phyloP scores from a whole-genome alignment of 345 rosid genomes.

The Fremontodendron californicum region DNA sequence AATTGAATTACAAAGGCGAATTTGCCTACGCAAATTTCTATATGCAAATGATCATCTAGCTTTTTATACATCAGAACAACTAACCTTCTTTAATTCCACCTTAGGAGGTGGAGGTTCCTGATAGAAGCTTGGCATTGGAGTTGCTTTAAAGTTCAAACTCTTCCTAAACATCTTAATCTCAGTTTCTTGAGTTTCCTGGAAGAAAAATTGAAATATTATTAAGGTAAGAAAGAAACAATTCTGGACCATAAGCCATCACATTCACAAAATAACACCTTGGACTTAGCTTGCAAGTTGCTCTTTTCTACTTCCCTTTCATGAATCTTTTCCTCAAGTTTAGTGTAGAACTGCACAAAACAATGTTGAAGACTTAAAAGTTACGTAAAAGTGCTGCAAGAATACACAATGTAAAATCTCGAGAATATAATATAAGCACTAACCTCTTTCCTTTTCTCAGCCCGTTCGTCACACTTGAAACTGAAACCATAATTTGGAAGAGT shows the following conservation, averaged over 20 bases:
- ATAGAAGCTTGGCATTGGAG: conserved; percentile 97
- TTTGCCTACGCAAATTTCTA: background rate
- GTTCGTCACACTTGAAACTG: conserved; percentile 92
- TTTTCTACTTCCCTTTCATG: conserved; percentile 88
- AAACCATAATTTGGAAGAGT: conserved; percentile 95
- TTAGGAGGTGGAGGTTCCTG: conserved; percentile 92
- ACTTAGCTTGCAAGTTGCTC: conserved; percentile 77
- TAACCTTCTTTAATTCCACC: conserved; percentile 85
- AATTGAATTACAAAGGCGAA: background rate
- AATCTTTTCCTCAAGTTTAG: conserved; percentile 94
- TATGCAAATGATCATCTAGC: background rate
- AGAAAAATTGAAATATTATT: conserved; percentile 4
- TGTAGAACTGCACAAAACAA: conserved; percentile 60
- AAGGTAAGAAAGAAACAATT: conserved; percentile 1
- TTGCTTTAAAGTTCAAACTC: conserved; percentile 91
- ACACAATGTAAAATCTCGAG: conserved; percentile 9
- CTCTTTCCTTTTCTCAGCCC: conserved; percentile 99
- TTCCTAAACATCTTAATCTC: conserved; percentile 87
- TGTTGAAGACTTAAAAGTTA: conserved; percentile 11
- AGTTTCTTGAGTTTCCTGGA: conserved; percentile 92
- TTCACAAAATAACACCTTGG: conserved; percentile 56
- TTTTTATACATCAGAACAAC: background rate
- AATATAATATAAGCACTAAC: conserved; percentile 36
- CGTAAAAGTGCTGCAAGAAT: background rate
- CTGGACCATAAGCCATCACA: conserved; percentile 1